Evolutionary conservation across 2,329 filamentous ascomycete species (phyloP), one percentile per base, ranked within the genome.

Genomic region (Aspergillus caelatus): DNA sequence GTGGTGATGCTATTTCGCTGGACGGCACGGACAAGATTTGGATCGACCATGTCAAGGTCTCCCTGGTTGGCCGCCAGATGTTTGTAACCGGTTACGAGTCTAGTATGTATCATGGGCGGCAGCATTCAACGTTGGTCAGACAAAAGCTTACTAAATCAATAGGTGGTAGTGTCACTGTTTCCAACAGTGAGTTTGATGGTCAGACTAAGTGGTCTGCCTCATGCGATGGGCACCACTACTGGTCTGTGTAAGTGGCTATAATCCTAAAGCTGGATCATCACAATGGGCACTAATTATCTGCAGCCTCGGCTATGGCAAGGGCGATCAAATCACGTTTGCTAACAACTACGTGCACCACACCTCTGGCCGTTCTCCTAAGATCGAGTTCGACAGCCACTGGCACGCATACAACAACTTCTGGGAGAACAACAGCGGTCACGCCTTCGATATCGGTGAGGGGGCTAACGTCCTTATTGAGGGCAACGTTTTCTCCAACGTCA

Each of bases 291-390:
- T 62, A 50, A 63, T 50, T 12, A 12, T 21, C 26, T n/a, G n/a
- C 58, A 73, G 71, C 16, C 84, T 85, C 75, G 80, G 87, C 65
- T 82, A 81, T 56, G 86, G 86, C 32, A 79, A 81, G 62, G 80
- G 78, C 71, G 86, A 88, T 73, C 70, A 83, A 65, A 78, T 87
- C 68, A 88, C 86, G 64, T 77, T 88, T 73, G 84, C 85, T 76
- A 79, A 80, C 69, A 88, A 88, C 80, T 87, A 86, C 77, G 77
- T 88, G 70, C 83, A 87, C 78, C 79, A 86, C 73, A 84, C 82
- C 59, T 83, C 80, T 4, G 86, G 86, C 66, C 84, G 86, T 58
- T 79, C 81, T 7, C 86, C 85, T 70, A 87, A 88, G 78, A 77
- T 88, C 45, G 78, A 75, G 46, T 80, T 79, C 50, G 83, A 83